A percentile compares a stretch with the other conserved stretches of the same genome.
Evolutionary conservation across 345 rosid species (phyloP).

Genomic region (Salix purpurea): DNA sequence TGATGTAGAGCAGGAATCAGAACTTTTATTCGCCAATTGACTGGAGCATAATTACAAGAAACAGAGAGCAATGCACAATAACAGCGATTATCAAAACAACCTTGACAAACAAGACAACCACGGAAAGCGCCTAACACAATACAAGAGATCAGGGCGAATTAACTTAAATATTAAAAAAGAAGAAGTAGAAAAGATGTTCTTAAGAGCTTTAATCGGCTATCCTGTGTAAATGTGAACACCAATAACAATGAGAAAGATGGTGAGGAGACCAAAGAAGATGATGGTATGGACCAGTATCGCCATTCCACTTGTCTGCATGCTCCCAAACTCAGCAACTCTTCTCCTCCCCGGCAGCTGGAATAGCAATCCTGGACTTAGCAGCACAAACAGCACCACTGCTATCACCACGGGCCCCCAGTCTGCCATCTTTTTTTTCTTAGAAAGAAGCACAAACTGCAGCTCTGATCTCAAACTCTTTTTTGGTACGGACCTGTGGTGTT

Average conservation of each 20-base stretch:
- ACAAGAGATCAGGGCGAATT: neutral
- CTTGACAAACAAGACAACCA: neutral
- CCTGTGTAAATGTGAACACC: constrained; percentile 29
- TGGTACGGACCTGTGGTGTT: neutral
- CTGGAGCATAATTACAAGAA: neutral
- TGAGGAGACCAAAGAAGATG: constrained; percentile 25
- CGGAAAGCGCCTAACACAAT: neutral
- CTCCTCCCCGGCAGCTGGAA: constrained; percentile 19
- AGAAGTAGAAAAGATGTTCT: too few relatives aligned
- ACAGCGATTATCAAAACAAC: neutral
- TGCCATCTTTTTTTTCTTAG: constrained; percentile 9
- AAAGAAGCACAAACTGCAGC: neutral
- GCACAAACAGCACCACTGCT: constrained; percentile 26
- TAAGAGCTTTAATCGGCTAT: neutral
- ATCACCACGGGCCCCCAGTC: constrained; percentile 29
- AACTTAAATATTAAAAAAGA: neutral
- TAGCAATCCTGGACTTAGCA: constrained; percentile 26
- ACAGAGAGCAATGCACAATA: neutral
- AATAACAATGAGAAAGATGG: constrained; percentile 25
- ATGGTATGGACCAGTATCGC: constrained; percentile 25
- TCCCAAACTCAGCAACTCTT: constrained; percentile 21
- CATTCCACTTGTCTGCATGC: constrained; percentile 21
- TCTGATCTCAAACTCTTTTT: neutral
- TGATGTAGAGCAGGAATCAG: neutral
- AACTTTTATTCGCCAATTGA: neutral